Evolutionary conservation across 176 grass and related monocot species (phyloP), one percentile per base, ranked within the genome.

Genomic region (Oryza meridionalis): DNA sequence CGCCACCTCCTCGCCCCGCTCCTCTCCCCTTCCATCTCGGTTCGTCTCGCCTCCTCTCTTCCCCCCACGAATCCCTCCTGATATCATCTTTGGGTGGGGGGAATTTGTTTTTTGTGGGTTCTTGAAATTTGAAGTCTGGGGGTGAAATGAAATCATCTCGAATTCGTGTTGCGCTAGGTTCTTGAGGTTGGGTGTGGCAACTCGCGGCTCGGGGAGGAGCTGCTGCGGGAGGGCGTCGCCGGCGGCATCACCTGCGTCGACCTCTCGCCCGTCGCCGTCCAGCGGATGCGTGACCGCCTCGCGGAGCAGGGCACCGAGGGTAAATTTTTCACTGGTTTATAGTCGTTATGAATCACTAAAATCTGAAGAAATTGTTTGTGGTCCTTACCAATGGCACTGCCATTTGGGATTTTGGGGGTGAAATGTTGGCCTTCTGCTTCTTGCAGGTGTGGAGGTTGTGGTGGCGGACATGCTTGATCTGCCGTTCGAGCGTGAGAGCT

Each of bases 161-260:
- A 38, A 7, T 38, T 38, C 37, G 37, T 40, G 21, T 21, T 38
- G 33, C 7, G 47, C 12, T 43, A 93, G 96, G 91, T 94, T 24
- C 61, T 99, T 61, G 96, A 99, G 75, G 78, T 99, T 13, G 96
- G 96, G 11, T 95, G 96, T 32, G 96, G 93, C 13, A 99, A 86
- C 81, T 99, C 96, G 12, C 85, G 81, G 33, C 93, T 99, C 21
- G 74, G 85, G 49, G 96, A 97, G 88, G 94, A 94, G 64, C 76
- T 97, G 19, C 66, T 82, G 42, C 42, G 70, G 70, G 96, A 94
- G 82, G 93, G 93, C 62, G 86, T 99, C 24, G 6, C 76, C 61
- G 85, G 89, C 9, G 92, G 94, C 69, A 76, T 99, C 85, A 99
- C 96, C 77, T 96, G 93, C 83, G 61, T 94, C 32, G 93, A 99